A percentile compares a stretch with the other conserved stretches of the same genome.
Evolutionary conservation across 2,329 filamentous ascomycete species (phyloP).

Genomic region (Ramularia collo-cygni): DNA sequence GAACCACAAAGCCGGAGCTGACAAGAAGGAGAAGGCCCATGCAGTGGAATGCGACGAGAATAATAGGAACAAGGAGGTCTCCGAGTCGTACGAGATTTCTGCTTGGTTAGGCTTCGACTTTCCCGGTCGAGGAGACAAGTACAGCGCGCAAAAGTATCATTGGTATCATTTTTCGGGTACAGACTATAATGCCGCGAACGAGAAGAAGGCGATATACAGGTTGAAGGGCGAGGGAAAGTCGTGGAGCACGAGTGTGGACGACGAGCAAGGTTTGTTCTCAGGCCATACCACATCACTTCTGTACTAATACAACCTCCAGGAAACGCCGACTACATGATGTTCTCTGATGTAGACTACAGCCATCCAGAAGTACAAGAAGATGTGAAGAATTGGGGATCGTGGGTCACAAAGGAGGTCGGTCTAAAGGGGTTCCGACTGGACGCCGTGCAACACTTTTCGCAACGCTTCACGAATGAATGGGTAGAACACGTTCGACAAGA

Average conservation of each 20-base stretch:
- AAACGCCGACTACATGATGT: conserved; percentile 64
- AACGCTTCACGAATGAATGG: conserved; percentile 57
- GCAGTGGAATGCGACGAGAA: conserved; percentile 54
- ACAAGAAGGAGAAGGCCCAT: conserved; percentile 54
- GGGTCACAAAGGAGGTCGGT: conserved; percentile 55
- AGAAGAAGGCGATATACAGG: conserved; percentile 56
- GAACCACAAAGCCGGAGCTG: conserved; percentile 63
- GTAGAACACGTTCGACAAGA: conserved; percentile 43
- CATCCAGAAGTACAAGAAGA: conserved; percentile 57
- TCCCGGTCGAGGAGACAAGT: conserved; percentile 50
- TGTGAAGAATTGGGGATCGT: conserved; percentile 59
- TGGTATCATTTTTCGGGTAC: conserved; percentile 62
- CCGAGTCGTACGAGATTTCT: conserved; percentile 45
- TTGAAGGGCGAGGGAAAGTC: conserved; percentile 46
- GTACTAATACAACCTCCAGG: too few species aligned
- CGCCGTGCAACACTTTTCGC: conserved; percentile 64
- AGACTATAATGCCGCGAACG: conserved; percentile 53
- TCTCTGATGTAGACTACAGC: conserved; percentile 60
- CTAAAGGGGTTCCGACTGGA: conserved; percentile 62
- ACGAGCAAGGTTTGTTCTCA: conserved; percentile 50
- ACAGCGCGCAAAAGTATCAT: conserved; percentile 57
- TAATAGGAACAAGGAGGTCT: conserved; percentile 15
- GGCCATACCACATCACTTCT: not conserved
- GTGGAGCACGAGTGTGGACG: conserved; percentile 55
- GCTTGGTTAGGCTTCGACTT: conserved; percentile 64